Conservation (phyloP, 371 early-diverging fungal genomes). For the Mucor circinelloides region DNA sequence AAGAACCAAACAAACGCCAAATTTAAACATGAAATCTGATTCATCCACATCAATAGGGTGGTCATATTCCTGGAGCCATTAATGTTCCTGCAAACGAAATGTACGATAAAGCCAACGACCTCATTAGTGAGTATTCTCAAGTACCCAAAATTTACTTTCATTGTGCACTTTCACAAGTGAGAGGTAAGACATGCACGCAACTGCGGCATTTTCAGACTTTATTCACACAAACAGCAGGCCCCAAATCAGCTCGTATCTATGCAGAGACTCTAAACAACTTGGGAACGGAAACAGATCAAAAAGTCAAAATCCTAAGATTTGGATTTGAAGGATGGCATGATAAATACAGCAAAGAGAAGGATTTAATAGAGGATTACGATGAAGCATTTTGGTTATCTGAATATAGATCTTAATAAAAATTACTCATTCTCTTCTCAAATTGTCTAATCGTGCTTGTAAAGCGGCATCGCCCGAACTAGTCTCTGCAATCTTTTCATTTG, state of each 20-base stretch:
- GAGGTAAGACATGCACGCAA: slow-evolving; percentile 39
- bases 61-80: slow-evolving; percentile 77
- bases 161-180: slow-evolving; percentile 84
- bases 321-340: slow-evolving; percentile 78
- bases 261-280: slow-evolving; percentile 52
- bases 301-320: slow-evolving; percentile 66
- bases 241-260: slow-evolving; percentile 82
- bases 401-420: background rate
- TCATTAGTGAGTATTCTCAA: slow-evolving; percentile 54
- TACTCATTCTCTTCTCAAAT: slow-evolving; percentile 79
- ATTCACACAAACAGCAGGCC: slow-evolving; percentile 42
- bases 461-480: slow-evolving; percentile 80
- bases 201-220: background rate
- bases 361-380: slow-evolving; percentile 68
- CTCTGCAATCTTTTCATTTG: slow-evolving; percentile 48
- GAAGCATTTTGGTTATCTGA: slow-evolving; percentile 53
- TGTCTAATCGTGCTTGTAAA: slow-evolving; percentile 90
- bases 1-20: slow-evolving; percentile 11
- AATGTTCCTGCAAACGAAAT: slow-evolving; percentile 77
- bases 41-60: slow-evolving; percentile 53
- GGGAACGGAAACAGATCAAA: slow-evolving; percentile 28
- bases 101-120: slow-evolving; percentile 43
- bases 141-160: slow-evolving; percentile 80
- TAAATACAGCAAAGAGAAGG: slow-evolving; percentile 52
- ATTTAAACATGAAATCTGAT: background rate